Conservation (phyloP, 345 rosid species). For the Barbarea vulgaris region DNA sequence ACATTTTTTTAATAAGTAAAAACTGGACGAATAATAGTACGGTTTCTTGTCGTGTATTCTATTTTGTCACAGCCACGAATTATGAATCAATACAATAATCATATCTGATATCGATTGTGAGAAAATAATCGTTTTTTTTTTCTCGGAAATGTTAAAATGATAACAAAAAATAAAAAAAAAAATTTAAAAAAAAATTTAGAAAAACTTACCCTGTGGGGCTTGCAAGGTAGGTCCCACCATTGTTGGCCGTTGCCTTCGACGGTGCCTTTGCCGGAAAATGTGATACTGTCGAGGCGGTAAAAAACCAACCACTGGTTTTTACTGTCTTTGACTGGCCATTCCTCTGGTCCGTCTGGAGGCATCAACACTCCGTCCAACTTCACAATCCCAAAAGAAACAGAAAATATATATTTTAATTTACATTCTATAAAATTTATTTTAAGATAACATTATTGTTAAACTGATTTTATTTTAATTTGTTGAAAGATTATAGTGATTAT, state of each 20-base stretch:
- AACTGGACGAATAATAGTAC: conserved; percentile 8
- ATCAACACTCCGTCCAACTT: conserved; percentile 80
- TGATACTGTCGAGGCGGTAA: conserved; percentile 66
- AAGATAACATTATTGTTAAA: background rate
- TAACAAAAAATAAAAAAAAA: background rate
- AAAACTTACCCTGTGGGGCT: conserved; percentile 81
- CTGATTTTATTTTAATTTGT: background rate
- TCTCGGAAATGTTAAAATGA: background rate
- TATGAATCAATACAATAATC: background rate
- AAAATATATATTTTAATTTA: background rate
- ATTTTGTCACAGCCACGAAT: conserved; percentile 4
- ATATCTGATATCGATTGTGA: background rate
- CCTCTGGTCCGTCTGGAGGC: conserved; percentile 93
- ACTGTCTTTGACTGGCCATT: conserved; percentile 82
- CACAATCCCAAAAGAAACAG: background rate
- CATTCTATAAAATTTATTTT: background rate
- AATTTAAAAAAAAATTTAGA: background rate
- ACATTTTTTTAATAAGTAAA: background rate
- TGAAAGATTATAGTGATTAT: background rate
- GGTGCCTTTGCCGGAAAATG: conserved; percentile 75
- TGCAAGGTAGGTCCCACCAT: conserved; percentile 99
- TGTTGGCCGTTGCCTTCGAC: conserved; percentile 94
- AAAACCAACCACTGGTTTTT: conserved; percentile 88
- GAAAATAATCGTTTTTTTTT: background rate
- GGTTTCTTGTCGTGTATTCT: conserved; percentile 18